Percentiles rank a stretch among this genome's conserved stretches.
phyloP scores from a whole-genome alignment of 306 rosid genomes.

The Vigna mungo region DNA sequence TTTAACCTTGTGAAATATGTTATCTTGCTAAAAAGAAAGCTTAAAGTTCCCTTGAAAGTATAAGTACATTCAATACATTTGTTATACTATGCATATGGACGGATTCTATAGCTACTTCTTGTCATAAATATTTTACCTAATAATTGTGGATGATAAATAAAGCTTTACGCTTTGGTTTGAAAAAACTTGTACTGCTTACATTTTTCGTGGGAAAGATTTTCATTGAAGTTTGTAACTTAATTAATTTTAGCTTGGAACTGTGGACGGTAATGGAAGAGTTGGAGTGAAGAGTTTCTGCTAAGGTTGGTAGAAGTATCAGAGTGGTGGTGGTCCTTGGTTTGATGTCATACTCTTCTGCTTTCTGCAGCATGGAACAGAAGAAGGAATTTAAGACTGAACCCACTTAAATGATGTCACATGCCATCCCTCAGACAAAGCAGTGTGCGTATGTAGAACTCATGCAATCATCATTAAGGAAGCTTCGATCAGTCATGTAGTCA shows the following conservation, averaged over 20 bases:
- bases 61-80: no score
- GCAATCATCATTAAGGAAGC: slow-evolving; percentile 15
- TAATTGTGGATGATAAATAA: no score
- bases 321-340: slow-evolving; percentile 11
- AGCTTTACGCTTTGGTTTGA: no score
- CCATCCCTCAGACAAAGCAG: slow-evolving; percentile 18
- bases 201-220: background rate
- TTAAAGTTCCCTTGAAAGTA: no score
- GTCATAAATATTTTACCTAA: no score
- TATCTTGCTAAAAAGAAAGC: no score
- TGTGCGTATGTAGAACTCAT: background rate
- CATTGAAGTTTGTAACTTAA: slow-evolving; percentile 3
- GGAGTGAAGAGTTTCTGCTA: background rate
- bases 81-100: no score
- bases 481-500: slow-evolving; percentile 14
- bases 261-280: background rate
- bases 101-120: no score
- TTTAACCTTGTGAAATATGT: no score
- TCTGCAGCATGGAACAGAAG: background rate
- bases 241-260: background rate
- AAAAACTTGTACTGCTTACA: no score
- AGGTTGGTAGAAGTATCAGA: slow-evolving; percentile 25
- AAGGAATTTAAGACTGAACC: slow-evolving; percentile 39
- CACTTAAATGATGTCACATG: slow-evolving; percentile 43
- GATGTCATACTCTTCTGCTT: background rate